phyloP scores from a whole-genome alignment of 148 eudicot genomes.

The Mesembryanthemum crystallinum region DNA sequence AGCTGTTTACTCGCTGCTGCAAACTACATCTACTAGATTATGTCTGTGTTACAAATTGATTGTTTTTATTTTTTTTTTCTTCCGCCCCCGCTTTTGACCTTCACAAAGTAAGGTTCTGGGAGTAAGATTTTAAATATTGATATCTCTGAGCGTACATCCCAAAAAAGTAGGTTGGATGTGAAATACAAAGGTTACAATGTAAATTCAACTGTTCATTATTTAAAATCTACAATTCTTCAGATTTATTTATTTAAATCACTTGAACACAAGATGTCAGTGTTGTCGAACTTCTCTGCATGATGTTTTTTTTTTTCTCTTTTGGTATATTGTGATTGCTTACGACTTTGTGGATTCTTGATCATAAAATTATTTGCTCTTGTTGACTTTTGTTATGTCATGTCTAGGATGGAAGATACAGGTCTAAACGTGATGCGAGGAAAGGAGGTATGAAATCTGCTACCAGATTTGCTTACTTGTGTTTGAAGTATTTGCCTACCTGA shows the following conservation, averaged over 20 bases:
- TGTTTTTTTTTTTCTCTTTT: not conserved
- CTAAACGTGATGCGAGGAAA: conserved; percentile 94
- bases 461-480: not conserved
- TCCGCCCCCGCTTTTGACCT: too few species aligned
- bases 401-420: conserved; percentile 96
- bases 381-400: conserved; percentile 53
- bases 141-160: not conserved
- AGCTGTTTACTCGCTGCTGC: not conserved
- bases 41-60: too few species aligned
- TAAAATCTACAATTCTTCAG: not conserved
- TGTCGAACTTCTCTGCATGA: not conserved
- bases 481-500: not conserved
- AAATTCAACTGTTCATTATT: not conserved
- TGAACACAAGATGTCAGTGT: not conserved
- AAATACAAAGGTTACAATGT: not conserved
- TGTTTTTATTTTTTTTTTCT: too few species aligned
- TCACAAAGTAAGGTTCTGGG: not conserved
- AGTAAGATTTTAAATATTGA: not conserved
- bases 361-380: not conserved
- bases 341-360: not conserved
- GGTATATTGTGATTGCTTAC: not conserved
- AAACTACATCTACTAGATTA: too few species aligned
- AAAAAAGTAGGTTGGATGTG: not conserved
- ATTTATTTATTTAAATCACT: not conserved
- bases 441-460: conserved; percentile 65